Evolutionary conservation across 768 basidiomycete genomes (phyloP).

Genomic region (Boletus sp.): DNA sequence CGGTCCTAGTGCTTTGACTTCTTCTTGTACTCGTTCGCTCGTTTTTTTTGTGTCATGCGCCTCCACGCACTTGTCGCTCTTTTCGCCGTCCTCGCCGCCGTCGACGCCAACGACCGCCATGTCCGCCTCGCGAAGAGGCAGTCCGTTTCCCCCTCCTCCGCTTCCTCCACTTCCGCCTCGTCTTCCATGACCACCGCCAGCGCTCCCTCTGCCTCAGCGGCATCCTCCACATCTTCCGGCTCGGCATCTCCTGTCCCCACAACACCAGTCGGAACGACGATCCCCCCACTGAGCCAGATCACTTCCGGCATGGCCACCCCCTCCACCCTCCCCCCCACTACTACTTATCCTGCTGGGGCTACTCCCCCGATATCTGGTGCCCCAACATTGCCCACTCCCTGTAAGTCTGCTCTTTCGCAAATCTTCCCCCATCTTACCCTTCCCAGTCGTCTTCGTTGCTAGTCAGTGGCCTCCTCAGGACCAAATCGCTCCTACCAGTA

Average conservation of each 20-base stretch:
- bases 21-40: neutral
- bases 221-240: slow-evolving; percentile 2
- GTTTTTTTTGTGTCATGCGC: slow-evolving; percentile 39
- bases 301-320: slow-evolving; percentile 62
- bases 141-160: slow-evolving; percentile 6
- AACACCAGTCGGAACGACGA: slow-evolving; percentile 39
- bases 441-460: slow-evolving; percentile 43
- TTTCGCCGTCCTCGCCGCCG: slow-evolving; percentile 40
- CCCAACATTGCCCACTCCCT: slow-evolving; percentile 61
- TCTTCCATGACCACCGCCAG: neutral
- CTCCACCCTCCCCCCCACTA: slow-evolving; percentile 45
- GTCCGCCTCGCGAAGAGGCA: slow-evolving; percentile 40
- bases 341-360: slow-evolving; percentile 59
- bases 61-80: slow-evolving; percentile 43
- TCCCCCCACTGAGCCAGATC: slow-evolving; percentile 60
- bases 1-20: neutral
- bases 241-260: slow-evolving; percentile 24
- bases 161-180: slow-evolving; percentile 6
- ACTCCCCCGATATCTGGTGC: slow-evolving; percentile 63
- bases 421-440: neutral
- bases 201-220: neutral
- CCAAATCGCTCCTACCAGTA: slow-evolving; percentile 57
- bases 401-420: slow-evolving; percentile 36
- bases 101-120: slow-evolving; percentile 41
- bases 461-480: slow-evolving; percentile 66